Evolutionary conservation across 2,329 filamentous ascomycete species (phyloP).

Genomic region (Apiospora koreana): DNA sequence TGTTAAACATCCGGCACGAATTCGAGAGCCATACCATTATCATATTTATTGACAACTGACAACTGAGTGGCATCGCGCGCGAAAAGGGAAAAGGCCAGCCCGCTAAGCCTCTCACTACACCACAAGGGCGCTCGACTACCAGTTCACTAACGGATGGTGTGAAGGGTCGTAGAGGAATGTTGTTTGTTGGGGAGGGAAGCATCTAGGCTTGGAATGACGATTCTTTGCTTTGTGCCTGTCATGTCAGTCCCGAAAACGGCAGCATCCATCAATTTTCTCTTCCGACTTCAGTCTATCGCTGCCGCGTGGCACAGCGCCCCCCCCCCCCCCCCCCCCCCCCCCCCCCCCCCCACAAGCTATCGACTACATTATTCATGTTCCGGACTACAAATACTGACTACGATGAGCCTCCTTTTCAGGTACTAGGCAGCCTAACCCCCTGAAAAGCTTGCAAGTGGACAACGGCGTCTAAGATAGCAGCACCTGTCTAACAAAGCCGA

Average conservation of each 20-base stretch:
- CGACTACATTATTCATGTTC: background rate
- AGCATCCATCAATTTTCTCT: background rate
- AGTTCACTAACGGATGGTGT: background rate
- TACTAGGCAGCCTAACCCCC: background rate
- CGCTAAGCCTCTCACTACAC: background rate
- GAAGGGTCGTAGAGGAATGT: background rate
- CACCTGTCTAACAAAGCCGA: background rate
- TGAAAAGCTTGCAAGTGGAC: background rate
- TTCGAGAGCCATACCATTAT: background rate
- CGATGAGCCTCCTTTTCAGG: background rate
- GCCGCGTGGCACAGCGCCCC: background rate
- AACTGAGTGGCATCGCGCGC: background rate
- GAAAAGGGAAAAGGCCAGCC: background rate
- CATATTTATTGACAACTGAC: background rate
- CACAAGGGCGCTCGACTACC: background rate
- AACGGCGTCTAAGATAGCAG: background rate
- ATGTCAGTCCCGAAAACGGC: background rate
- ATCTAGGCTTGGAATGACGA: background rate
- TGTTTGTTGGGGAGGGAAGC: background rate
- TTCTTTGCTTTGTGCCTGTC: background rate
- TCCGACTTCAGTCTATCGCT: background rate
- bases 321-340: too few species aligned
- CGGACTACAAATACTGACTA: background rate
- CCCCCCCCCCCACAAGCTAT: background rate
- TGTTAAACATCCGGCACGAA: background rate